Conservation (phyloP, 1,139 yeast genomes). For the Pichia sp. region DNA sequence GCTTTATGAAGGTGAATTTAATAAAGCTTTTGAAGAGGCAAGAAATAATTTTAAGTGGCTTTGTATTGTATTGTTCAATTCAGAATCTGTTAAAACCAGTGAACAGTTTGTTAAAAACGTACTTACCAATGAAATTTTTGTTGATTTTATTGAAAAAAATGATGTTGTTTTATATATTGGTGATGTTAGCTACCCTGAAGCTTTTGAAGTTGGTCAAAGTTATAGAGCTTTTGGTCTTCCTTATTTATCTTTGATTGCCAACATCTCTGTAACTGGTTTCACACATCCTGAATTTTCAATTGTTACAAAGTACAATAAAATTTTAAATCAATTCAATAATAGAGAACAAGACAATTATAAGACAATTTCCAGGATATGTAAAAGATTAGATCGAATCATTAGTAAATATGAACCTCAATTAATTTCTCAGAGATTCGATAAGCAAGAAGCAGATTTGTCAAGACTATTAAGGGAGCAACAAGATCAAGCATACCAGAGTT, state of each 20-base stretch:
- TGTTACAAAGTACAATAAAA: constrained; percentile 31
- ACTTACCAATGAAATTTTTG: constrained; percentile 30
- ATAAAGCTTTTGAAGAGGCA: constrained; percentile 37
- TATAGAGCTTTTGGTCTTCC: constrained; percentile 41
- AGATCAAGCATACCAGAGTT: constrained; percentile 49
- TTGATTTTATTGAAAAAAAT: constrained; percentile 32
- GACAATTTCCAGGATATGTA: constrained; percentile 21
- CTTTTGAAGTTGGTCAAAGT: constrained; percentile 43
- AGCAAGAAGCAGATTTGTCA: constrained; percentile 46
- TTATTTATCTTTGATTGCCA: constrained; percentile 40
- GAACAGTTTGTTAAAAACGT: constrained; percentile 30
- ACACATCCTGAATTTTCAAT: constrained; percentile 50
- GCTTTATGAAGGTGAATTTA: constrained; percentile 35
- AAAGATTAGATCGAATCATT: constrained; percentile 34
- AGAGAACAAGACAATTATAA: not conserved
- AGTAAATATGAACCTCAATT: constrained; percentile 47
- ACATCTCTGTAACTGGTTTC: constrained; percentile 44
- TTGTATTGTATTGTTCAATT: constrained; percentile 36
- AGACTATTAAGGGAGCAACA: constrained; percentile 48
- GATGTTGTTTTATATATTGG: constrained; percentile 37
- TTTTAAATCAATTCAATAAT: constrained; percentile 14
- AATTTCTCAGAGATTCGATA: constrained; percentile 43
- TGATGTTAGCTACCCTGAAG: constrained; percentile 42
- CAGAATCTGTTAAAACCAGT: constrained; percentile 30
- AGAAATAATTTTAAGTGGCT: constrained; percentile 42